Evolutionary conservation across 75 land plant genomes (phyloP).

Genomic region (Cupressus sempervirens): DNA sequence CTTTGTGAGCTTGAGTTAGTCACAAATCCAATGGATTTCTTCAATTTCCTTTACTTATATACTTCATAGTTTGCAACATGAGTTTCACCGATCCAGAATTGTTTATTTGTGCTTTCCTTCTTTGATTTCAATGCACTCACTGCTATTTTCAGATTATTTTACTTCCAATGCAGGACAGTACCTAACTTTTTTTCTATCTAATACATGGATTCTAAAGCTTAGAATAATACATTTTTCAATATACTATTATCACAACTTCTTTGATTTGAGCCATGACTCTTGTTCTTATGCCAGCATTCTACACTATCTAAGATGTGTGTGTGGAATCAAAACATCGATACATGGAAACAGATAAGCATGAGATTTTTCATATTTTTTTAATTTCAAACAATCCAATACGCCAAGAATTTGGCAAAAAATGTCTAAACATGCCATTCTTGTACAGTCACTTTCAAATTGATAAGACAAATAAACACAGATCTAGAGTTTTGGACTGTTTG

Average conservation of each 20-base stretch:
- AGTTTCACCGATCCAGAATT: neutral
- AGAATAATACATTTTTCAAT: neutral
- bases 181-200: neutral
- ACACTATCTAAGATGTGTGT: neutral
- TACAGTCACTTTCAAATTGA: neutral
- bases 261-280: neutral
- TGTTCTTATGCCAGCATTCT: neutral
- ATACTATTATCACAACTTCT: neutral
- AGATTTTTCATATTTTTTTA: no score
- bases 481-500: neutral
- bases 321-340: no score
- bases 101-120: neutral
- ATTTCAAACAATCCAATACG: neutral
- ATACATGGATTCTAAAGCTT: neutral
- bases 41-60: neutral
- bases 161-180: neutral
- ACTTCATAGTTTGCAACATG: neutral
- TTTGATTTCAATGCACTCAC: neutral
- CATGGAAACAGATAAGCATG: no score
- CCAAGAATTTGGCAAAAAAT: neutral
- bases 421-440: neutral
- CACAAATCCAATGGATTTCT: neutral
- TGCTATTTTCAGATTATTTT: neutral
- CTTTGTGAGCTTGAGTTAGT: neutral
- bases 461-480: neutral